phyloP scores from a whole-genome alignment of 495 filamentous ascomycete genomes.

The Penicillium fimorum region DNA sequence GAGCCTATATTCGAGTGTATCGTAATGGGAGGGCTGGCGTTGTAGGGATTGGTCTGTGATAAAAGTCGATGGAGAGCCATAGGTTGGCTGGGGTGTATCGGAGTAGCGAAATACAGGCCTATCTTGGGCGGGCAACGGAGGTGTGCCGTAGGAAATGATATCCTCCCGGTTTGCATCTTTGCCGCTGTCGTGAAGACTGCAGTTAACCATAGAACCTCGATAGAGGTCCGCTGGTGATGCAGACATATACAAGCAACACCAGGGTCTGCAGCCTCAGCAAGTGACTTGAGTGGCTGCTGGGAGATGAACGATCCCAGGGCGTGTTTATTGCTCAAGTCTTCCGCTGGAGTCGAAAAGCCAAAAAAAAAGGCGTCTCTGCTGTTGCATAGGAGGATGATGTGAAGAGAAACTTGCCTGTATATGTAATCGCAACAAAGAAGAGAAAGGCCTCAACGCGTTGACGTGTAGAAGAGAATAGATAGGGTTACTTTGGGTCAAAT shows the following conservation, averaged over 20 bases:
- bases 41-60: slow-evolving; percentile 31
- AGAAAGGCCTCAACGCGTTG: neutral
- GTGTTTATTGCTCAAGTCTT: neutral
- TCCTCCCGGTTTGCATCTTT: slow-evolving; percentile 22
- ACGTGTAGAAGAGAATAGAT: slow-evolving; percentile 1
- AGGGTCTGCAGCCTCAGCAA: slow-evolving; percentile 42
- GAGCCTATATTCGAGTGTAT: slow-evolving; percentile 25
- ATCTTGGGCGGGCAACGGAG: slow-evolving; percentile 31
- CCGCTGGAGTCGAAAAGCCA: neutral
- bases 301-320: neutral
- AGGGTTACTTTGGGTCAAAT: neutral
- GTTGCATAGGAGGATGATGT: slow-evolving; percentile 13
- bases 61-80: slow-evolving; percentile 19
- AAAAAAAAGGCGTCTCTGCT: neutral
- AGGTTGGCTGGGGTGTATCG: slow-evolving; percentile 31
- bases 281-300: slow-evolving; percentile 15
- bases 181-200: slow-evolving; percentile 35
- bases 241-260: slow-evolving; percentile 45
- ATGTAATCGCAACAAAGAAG: neutral
- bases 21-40: slow-evolving; percentile 35
- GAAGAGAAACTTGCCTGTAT: neutral
- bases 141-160: slow-evolving; percentile 35
- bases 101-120: slow-evolving; percentile 32
- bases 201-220: slow-evolving; percentile 41
- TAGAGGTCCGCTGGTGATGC: slow-evolving; percentile 44